Evolutionary conservation across 257 asterid species (phyloP).

Genomic region (Echites panduratus): DNA sequence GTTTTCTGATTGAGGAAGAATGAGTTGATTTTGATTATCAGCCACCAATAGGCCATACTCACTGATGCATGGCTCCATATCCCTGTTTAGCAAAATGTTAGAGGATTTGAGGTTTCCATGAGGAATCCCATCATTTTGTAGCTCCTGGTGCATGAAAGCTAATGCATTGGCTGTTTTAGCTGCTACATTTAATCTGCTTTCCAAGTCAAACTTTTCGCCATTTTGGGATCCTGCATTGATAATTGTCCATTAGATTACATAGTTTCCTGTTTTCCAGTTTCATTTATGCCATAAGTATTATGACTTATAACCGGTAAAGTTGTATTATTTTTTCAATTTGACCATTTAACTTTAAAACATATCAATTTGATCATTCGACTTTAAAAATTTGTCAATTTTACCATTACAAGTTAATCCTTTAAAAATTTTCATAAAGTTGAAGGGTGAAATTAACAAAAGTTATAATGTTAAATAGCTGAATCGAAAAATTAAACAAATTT

Average conservation of each 20-base stretch:
- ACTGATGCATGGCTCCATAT: conserved; percentile 55
- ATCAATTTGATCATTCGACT: too few relatives aligned
- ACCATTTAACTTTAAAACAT: too few relatives aligned
- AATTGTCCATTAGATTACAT: background rate
- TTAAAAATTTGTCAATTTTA: too few relatives aligned
- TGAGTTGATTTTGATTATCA: conserved; percentile 25
- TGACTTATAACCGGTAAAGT: too few relatives aligned
- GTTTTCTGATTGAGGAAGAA: conserved; percentile 17
- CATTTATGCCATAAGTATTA: too few relatives aligned
- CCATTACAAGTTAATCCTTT: too few relatives aligned
- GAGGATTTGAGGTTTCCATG: conserved; percentile 76
- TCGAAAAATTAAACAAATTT: too few relatives aligned
- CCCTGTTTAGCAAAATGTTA: conserved; percentile 45
- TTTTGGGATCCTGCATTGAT: conserved; percentile 39
- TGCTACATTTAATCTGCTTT: conserved; percentile 47
- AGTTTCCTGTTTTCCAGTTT: background rate
- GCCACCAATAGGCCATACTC: conserved; percentile 55
- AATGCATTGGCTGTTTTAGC: conserved; percentile 42
- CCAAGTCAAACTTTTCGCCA: conserved; percentile 42
- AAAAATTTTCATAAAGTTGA: too few relatives aligned
- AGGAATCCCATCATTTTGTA: conserved; percentile 41
- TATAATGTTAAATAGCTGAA: too few relatives aligned
- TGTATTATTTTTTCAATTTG: too few relatives aligned
- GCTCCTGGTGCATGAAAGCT: conserved; percentile 56
- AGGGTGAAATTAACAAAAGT: too few relatives aligned